Evolutionary conservation across 495 filamentous ascomycete genomes (phyloP).

Genomic region (Penicillium antarcticum): DNA sequence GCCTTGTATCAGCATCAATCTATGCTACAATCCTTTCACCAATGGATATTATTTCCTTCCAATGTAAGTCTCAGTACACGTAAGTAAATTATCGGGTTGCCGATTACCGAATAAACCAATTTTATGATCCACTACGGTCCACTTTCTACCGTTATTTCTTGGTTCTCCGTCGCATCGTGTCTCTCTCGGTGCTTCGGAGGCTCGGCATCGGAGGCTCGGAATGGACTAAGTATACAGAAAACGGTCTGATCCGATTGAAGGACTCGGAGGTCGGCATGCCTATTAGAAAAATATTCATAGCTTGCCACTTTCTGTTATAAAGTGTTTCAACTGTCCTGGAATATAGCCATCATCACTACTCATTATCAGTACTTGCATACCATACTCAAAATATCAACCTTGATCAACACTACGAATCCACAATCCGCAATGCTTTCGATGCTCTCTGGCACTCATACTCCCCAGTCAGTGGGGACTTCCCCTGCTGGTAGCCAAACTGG

Average conservation of each 20-base stretch:
- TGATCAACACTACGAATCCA: too few species aligned
- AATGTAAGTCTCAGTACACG: too few species aligned
- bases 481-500: slow-evolving; percentile 9
- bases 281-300: not conserved
- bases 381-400: too few species aligned
- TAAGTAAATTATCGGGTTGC: too few species aligned
- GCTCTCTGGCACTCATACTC: slow-evolving; percentile 16
- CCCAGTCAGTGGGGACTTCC: slow-evolving; percentile 13
- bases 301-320: not conserved
- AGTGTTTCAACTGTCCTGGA: not conserved
- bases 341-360: not conserved
- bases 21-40: too few species aligned
- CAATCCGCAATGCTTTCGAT: slow-evolving; percentile 10
- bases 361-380: not conserved
- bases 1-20: too few species aligned
- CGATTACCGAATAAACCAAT: too few species aligned
- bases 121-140: too few species aligned
- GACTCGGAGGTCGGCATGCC: not conserved
- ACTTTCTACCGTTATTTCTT: too few species aligned
- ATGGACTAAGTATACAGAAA: not conserved
- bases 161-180: not conserved
- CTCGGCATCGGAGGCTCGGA: slow-evolving; percentile 11
- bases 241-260: not conserved
- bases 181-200: slow-evolving; percentile 10
- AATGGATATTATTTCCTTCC: too few species aligned